Evolutionary conservation across 352 stramenopile species (phyloP), one percentile per base, ranked within the genome.

Genomic region (Pythium guiyangense): DNA sequence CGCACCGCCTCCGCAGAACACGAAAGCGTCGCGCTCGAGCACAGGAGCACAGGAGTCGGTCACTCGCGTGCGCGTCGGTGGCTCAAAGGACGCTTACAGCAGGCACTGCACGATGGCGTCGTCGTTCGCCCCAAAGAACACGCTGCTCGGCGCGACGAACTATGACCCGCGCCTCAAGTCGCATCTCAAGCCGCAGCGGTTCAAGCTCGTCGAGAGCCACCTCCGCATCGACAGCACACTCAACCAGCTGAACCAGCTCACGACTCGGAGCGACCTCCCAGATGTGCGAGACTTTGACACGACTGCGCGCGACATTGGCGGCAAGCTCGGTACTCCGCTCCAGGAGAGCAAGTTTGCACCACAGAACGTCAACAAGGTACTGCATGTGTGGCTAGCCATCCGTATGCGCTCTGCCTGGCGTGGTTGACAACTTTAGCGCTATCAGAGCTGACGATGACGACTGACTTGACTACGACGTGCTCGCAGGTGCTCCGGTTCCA

Each of bases 281-380:
- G 77, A 90, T 52, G 55, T 64, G 4, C 70, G 74, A n/a, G 71
- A 65, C 20, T 91, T 90, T 49, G 67, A 73, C 22, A 93, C 80
- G 15, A 84, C 70, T 6, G 73, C 80, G 14, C 75, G 58, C 54
- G 70, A 87, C 44, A 83, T 93, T 27, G 83, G 83, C 58, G 79
- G 79, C 60, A 77, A 77, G 37, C 56, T 69, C 52, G 56, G 67
- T 9, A 22, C 20, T 1, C 51, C 71, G 22, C 35, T 80, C 6
- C 60, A 63, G 11, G 80, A 89, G 54, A 91, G 77, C 69, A 91
- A 88, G 58, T 93, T 93, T 43, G 84, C 84, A 3, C 84, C 84
- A 10, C 77, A 90, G 60, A 89, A 90, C 49, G 73, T 89, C 14
- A 77, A 61, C 54, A 90, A 90, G 58, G 70, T 79, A 39, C n/a